Conservation (phyloP, 2,329 filamentous ascomycete species). For the Pseudocercospora crystallina region DNA sequence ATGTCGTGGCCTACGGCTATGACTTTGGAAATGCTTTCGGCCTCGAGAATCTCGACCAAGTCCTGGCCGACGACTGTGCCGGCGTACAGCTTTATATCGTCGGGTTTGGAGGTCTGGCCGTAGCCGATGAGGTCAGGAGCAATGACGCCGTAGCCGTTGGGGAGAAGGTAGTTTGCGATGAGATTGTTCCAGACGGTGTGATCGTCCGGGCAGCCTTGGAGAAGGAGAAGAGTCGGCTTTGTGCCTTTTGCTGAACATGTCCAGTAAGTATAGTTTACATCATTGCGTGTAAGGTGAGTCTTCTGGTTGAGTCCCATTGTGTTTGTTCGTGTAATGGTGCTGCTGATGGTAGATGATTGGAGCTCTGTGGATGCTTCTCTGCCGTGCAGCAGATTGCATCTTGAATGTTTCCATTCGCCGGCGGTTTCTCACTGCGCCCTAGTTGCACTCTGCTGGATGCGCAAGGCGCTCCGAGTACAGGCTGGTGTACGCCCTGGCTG, state of each 20-base stretch:
- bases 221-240: conserved; percentile 40
- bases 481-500: no score
- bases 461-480: no score
- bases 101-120: conserved; percentile 40
- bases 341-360: no score
- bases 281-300: not conserved
- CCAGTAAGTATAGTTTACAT: conserved; percentile 44
- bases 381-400: no score
- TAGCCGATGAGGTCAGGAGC: conserved; percentile 40
- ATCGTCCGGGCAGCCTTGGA: conserved; percentile 52
- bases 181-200: conserved; percentile 44
- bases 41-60: conserved; percentile 40
- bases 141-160: conserved; percentile 41
- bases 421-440: no score
- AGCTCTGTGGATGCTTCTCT: no score
- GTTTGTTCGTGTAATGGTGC: no score
- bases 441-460: no score
- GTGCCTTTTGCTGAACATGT: conserved; percentile 19
- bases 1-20: conserved; percentile 53
- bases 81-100: conserved; percentile 36
- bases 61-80: conserved; percentile 38
- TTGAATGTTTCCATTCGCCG: no score
- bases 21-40: conserved; percentile 35
- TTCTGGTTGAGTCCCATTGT: conserved; percentile 1
- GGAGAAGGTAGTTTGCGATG: conserved; percentile 39